These are phyloP conservation scores for Phytophthora uliginosa DNA, from an alignment of 352 stramenopile genomes.

Conservation along the genomic window DNA sequence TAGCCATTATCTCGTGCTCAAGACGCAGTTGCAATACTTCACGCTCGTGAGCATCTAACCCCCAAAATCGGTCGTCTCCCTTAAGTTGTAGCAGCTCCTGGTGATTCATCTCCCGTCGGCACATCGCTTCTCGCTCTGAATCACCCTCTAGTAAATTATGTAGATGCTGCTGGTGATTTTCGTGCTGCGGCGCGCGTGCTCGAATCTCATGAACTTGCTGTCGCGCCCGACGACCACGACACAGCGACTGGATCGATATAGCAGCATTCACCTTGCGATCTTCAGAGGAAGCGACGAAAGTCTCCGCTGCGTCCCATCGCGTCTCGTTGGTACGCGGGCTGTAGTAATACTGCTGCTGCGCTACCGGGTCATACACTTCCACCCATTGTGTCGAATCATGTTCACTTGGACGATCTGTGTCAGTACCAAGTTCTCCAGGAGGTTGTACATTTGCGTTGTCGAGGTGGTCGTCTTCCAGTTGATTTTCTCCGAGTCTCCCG, in stretches of 20 bases:
- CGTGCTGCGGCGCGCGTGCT: not conserved
- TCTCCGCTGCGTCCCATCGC: constrained; percentile 52
- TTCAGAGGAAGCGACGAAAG: constrained; percentile 48
- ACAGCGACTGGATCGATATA: constrained; percentile 68
- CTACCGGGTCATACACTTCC: constrained; percentile 71
- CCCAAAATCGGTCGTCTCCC: constrained; percentile 65
- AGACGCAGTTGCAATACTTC: constrained; percentile 48
- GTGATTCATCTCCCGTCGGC: constrained; percentile 60
- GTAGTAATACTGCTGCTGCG: constrained; percentile 73
- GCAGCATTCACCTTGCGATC: constrained; percentile 57
- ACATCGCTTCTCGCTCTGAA: constrained; percentile 44
- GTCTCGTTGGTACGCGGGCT: constrained; percentile 55
- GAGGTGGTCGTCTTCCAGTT: not conserved
- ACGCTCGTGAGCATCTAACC: constrained; percentile 51
- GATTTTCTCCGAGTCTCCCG: constrained; percentile 12
- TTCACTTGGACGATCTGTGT: not conserved
- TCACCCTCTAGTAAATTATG: constrained; percentile 2
- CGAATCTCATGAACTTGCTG: constrained; percentile 27
- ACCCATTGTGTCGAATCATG: constrained; percentile 44
- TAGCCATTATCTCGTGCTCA: constrained; percentile 57
- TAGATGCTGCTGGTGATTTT: not conserved
- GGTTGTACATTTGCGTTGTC: not conserved
- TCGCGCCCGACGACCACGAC: constrained; percentile 48
- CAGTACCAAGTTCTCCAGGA: not conserved
- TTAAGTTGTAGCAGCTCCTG: constrained; percentile 63